Percentiles rank a stretch among this genome's conserved stretches.
Evolutionary conservation across 345 rosid species (phyloP).

Genomic region (Arabis alpina): DNA sequence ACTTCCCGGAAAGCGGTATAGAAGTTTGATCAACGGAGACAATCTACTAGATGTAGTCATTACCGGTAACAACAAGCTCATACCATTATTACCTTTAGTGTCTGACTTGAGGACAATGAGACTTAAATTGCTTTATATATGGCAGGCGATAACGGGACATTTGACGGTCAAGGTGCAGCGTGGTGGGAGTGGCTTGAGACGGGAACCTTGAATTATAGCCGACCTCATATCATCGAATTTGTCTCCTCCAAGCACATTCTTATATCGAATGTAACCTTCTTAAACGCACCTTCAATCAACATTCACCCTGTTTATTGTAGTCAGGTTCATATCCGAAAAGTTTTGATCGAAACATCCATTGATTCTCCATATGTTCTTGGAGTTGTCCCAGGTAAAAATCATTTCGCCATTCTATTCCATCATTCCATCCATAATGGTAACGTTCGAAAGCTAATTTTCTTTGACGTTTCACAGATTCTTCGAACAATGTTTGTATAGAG

Average conservation of each 20-base stretch:
- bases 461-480: conserved; percentile 66
- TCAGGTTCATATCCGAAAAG: conserved; percentile 34
- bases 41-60: conserved; percentile 74
- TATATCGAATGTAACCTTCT: conserved; percentile 83
- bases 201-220: conserved; percentile 73
- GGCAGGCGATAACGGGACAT: conserved; percentile 85
- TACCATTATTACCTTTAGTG: background rate
- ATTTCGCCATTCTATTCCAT: background rate
- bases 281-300: conserved; percentile 76
- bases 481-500: conserved; percentile 81
- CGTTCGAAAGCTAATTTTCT: background rate
- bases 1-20: conserved; percentile 73
- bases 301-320: conserved; percentile 92
- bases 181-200: conserved; percentile 87
- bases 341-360: conserved; percentile 59
- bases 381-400: conserved; percentile 74
- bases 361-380: conserved; percentile 74
- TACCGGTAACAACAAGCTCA: conserved; percentile 55
- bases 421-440: background rate
- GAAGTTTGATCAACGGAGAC: conserved; percentile 84
- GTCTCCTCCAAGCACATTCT: conserved; percentile 58
- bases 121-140: background rate
- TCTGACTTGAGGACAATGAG: background rate
- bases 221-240: conserved; percentile 90
- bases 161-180: conserved; percentile 85